Evolutionary conservation across 2,329 filamentous ascomycete genomes (phyloP).

Genomic region (Colletotrichum filicis): DNA sequence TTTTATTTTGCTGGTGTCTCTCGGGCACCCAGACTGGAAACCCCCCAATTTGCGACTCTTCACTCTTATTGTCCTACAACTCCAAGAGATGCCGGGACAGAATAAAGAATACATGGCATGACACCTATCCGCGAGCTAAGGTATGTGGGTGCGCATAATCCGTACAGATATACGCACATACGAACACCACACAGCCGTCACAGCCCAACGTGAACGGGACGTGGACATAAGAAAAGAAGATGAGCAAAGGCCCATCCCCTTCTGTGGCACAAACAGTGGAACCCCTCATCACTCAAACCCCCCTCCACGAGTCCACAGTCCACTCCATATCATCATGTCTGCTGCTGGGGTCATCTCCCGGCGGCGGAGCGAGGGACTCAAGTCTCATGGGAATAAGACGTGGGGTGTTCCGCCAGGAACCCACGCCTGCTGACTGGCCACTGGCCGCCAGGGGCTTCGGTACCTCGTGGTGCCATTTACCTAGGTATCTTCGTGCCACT

Average conservation of each 20-base stretch:
- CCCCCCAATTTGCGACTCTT: neutral
- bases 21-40: neutral
- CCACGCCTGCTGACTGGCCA: conserved; percentile 18
- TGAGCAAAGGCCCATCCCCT: conserved; percentile 1
- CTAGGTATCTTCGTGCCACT: neutral
- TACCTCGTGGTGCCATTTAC: neutral
- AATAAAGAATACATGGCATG: neutral
- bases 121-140: neutral
- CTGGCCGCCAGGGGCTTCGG: conserved; percentile 8
- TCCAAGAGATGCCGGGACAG: neutral
- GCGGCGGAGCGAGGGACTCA: neutral
- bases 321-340: neutral
- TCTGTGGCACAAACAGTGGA: conserved; percentile 30
- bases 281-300: neutral
- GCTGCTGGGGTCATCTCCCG: conserved; percentile 2
- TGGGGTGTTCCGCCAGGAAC: conserved; percentile 12
- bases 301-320: neutral
- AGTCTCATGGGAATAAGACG: neutral
- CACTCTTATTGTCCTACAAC: neutral
- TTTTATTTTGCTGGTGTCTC: neutral
- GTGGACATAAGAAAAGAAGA: neutral
- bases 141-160: neutral
- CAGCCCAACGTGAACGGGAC: conserved; percentile 5
- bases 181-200: conserved; percentile 3
- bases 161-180: neutral